Conservation (phyloP, 2,329 filamentous ascomycete genomes). For the Domatiomyces globalis region DNA sequence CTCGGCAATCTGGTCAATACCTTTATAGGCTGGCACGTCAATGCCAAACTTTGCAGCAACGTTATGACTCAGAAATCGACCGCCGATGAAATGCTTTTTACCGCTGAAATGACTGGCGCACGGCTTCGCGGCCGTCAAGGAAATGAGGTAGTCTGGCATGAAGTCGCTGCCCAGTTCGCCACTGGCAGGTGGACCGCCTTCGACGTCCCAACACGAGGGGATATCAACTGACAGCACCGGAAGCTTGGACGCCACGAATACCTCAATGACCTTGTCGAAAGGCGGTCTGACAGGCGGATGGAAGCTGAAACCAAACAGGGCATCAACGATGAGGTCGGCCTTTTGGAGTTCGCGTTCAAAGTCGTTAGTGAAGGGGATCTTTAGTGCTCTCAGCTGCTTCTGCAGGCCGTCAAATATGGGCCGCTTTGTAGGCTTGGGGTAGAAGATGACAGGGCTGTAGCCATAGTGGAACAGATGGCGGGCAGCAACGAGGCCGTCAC, state of each 20-base stretch:
- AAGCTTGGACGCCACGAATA: constrained; percentile 54
- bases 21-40: constrained; percentile 68
- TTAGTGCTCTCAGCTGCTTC: constrained; percentile 71
- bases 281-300: constrained; percentile 83
- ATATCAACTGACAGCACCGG: constrained; percentile 84
- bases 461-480: constrained; percentile 85
- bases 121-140: constrained; percentile 86
- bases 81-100: constrained; percentile 72
- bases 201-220: constrained; percentile 89
- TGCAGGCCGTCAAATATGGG: constrained; percentile 77
- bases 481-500: constrained; percentile 87
- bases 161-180: constrained; percentile 62
- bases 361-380: constrained; percentile 70
- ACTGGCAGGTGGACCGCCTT: constrained; percentile 61
- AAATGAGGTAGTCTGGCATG: constrained; percentile 66
- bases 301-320: constrained; percentile 94
- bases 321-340: constrained; percentile 74
- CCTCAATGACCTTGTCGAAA: constrained; percentile 66
- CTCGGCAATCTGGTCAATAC: constrained; percentile 81
- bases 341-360: constrained; percentile 53
- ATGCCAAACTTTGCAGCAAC: constrained; percentile 78
- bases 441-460: constrained; percentile 78
- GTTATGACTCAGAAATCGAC: constrained; percentile 65
- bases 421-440: constrained; percentile 81
- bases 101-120: constrained; percentile 71